Percentiles rank a stretch among this genome's conserved stretches.
These are phyloP conservation scores for Grosmannia huntii DNA, from an alignment of 2,329 filamentous ascomycete genomes.

Conservation along the genomic window DNA sequence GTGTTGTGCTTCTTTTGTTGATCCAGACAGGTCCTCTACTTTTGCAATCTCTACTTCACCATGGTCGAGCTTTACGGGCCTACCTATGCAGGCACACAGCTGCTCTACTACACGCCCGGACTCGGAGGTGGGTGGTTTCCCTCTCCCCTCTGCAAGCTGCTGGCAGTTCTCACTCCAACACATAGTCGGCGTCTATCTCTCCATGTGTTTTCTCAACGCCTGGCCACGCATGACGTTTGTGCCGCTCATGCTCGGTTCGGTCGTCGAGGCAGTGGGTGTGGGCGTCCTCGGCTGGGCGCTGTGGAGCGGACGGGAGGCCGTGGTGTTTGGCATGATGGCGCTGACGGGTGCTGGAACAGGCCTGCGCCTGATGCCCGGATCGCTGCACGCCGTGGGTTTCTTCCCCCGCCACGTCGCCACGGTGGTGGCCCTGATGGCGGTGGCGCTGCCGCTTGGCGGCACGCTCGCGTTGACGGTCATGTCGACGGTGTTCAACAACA, in stretches of 20 bases:
- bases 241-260: constrained; percentile 41
- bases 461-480: constrained; percentile 54
- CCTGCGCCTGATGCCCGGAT: constrained; percentile 47
- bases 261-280: constrained; percentile 45
- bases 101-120: constrained; percentile 53
- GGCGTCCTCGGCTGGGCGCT: constrained; percentile 45
- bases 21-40: neutral
- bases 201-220: constrained; percentile 45
- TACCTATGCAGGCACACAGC: constrained; percentile 38
- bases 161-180: neutral
- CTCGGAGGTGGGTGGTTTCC: constrained; percentile 33
- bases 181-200: constrained; percentile 40
- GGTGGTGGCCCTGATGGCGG: constrained; percentile 45
- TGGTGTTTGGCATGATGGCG: constrained; percentile 56
- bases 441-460: constrained; percentile 49
- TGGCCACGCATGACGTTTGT: constrained; percentile 50
- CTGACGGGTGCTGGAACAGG: constrained; percentile 50
- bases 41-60: constrained; percentile 8
- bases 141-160: neutral
- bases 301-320: constrained; percentile 24
- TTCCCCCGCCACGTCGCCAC: constrained; percentile 44
- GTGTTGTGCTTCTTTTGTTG: neutral
- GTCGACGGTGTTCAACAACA: constrained; percentile 56
- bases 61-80: constrained; percentile 21
- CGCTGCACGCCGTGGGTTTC: constrained; percentile 48